These are phyloP conservation scores for Phylloporus scabripes DNA, from an alignment of 768 basidiomycete species.

Conservation along the genomic window DNA sequence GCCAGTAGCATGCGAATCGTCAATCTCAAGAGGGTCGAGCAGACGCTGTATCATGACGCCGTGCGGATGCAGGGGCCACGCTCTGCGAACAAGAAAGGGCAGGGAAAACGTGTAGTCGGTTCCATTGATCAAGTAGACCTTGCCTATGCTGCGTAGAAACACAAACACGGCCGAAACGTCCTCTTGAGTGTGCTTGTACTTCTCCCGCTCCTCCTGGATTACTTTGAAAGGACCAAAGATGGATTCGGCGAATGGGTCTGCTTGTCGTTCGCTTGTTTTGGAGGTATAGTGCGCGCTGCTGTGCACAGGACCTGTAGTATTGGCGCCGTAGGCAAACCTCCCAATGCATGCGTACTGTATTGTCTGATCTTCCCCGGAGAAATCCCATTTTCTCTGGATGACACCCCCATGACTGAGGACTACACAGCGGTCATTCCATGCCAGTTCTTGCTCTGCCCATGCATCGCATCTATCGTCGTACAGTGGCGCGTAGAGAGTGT, in stretches of 20 bases:
- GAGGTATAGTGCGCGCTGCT: slow-evolving; percentile 28
- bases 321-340: slow-evolving; percentile 51
- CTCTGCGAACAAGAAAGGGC: slow-evolving; percentile 73
- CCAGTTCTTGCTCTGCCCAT: slow-evolving; percentile 56
- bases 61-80: slow-evolving; percentile 74
- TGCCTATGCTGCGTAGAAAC: slow-evolving; percentile 70
- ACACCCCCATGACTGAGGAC: slow-evolving; percentile 63
- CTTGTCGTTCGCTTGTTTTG: slow-evolving; percentile 12
- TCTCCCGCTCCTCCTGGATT: slow-evolving; percentile 36
- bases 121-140: slow-evolving; percentile 66
- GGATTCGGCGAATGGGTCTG: slow-evolving; percentile 17
- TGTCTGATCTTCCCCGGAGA: slow-evolving; percentile 61
- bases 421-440: slow-evolving; percentile 63
- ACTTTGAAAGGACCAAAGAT: slow-evolving; percentile 42
- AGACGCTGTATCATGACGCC: slow-evolving; percentile 76
- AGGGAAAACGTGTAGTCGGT: slow-evolving; percentile 71
- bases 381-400: slow-evolving; percentile 69
- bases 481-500: slow-evolving; percentile 38
- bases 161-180: slow-evolving; percentile 63
- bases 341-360: slow-evolving; percentile 82
- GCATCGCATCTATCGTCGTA: slow-evolving; percentile 37
- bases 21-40: slow-evolving; percentile 59
- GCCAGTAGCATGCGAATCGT: slow-evolving; percentile 60
- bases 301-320: slow-evolving; percentile 22
- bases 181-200: slow-evolving; percentile 32